These are phyloP conservation scores for Blastomyces emzantsi DNA, from an alignment of 2,329 filamentous ascomycete genomes.

Conservation along the genomic window DNA sequence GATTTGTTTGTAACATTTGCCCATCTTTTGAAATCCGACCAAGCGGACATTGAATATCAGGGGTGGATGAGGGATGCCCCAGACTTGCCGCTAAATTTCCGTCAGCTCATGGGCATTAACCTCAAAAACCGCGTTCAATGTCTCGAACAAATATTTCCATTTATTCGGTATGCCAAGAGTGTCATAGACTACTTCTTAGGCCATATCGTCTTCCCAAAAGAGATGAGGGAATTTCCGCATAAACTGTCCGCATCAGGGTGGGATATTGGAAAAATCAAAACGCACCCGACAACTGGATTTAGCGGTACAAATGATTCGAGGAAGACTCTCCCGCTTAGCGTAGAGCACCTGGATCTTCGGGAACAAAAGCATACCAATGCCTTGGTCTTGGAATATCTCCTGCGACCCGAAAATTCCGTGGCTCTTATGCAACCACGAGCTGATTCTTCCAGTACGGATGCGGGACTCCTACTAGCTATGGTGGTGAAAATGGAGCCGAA, in stretches of 20 bases:
- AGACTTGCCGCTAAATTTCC: conserved; percentile 31
- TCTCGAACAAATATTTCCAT: conserved; percentile 42
- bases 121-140: conserved; percentile 47
- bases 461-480: conserved; percentile 39
- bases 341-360: conserved; percentile 48
- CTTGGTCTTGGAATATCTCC: conserved; percentile 51
- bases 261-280: conserved; percentile 47
- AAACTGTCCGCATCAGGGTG: conserved; percentile 60
- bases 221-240: conserved; percentile 52
- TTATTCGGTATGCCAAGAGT: conserved; percentile 44
- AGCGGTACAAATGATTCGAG: conserved; percentile 60
- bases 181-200: conserved; percentile 57
- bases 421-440: conserved; percentile 14
- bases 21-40: conserved; percentile 44
- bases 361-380: conserved; percentile 58
- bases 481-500: conserved; percentile 34
- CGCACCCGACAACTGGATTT: conserved; percentile 53
- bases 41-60: conserved; percentile 43
- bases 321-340: conserved; percentile 47
- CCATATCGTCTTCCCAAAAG: conserved; percentile 50
- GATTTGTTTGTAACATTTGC: conserved; percentile 43
- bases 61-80: conserved; percentile 26
- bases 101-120: conserved; percentile 47
- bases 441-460: conserved; percentile 13
- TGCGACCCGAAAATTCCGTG: conserved; percentile 44